A percentile compares a stretch with the other conserved stretches of the same genome.
Conservation (phyloP, 306 rosid species). For the Corylus americana region DNA sequence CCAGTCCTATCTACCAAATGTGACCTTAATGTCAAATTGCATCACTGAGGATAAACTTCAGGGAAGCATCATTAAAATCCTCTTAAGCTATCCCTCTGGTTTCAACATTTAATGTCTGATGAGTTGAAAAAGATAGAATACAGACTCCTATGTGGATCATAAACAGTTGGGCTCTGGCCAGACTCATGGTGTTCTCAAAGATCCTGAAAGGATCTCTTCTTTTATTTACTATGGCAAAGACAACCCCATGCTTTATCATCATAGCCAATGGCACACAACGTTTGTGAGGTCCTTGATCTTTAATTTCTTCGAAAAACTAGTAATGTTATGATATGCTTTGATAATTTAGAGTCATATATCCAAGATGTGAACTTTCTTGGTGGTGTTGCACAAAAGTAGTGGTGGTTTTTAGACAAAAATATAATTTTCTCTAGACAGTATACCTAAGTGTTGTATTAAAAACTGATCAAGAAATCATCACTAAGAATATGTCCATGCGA, state of each 20-base stretch:
- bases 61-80: not conserved
- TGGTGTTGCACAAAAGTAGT: not conserved
- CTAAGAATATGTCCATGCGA: not conserved
- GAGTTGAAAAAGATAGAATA: not conserved
- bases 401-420: not conserved
- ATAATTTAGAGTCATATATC: not conserved
- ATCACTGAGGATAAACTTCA: no score
- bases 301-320: not conserved
- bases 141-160: not conserved
- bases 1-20: no score
- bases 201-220: not conserved
- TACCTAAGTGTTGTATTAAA: not conserved
- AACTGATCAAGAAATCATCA: not conserved
- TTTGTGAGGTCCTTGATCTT: not conserved
- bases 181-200: not conserved
- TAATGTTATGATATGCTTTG: not conserved
- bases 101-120: not conserved
- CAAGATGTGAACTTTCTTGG: not conserved
- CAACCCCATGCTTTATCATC: not conserved
- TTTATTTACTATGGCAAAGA: not conserved
- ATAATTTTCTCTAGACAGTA: not conserved
- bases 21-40: no score
- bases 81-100: not conserved
- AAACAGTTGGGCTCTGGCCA: not conserved
- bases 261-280: not conserved